Conservation (phyloP, 306 rosid species). For the peach (Prunus persica) region DNA sequence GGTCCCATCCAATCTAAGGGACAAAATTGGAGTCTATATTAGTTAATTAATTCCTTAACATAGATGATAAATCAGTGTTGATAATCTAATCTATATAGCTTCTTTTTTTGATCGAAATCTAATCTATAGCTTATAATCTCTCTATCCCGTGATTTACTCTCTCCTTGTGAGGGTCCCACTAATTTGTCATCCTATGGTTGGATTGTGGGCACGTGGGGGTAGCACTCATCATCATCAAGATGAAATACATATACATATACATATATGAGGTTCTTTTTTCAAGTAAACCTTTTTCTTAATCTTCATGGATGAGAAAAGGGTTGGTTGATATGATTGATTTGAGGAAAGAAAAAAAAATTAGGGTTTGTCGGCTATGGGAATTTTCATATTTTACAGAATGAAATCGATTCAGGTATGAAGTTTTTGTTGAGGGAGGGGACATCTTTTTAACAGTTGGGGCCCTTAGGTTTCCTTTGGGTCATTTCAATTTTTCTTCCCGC, state of each 20-base stretch:
- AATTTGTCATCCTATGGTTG: slow-evolving; percentile 19
- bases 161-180: slow-evolving; percentile 4
- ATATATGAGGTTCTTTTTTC: not conserved
- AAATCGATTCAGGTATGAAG: slow-evolving; percentile 33
- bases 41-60: slow-evolving; percentile 15
- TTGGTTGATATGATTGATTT: slow-evolving; percentile 30
- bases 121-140: slow-evolving; percentile 19
- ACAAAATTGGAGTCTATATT: slow-evolving; percentile 2
- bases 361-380: slow-evolving; percentile 46
- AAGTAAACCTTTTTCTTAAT: slow-evolving; percentile 1
- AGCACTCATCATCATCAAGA: slow-evolving; percentile 19
- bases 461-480: slow-evolving; percentile 18
- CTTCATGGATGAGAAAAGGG: slow-evolving; percentile 16
- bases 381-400: slow-evolving; percentile 9
- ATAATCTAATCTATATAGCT: slow-evolving; percentile 10
- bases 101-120: not conserved
- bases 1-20: not conserved
- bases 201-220: slow-evolving; percentile 44
- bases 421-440: slow-evolving; percentile 34
- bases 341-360: slow-evolving; percentile 9
- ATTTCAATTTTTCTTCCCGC: slow-evolving; percentile 8
- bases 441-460: slow-evolving; percentile 32
- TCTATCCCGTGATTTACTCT: slow-evolving; percentile 60
- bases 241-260: not conserved
- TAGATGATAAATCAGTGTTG: not conserved